Evolutionary conservation across 495 filamentous ascomycete genomes (phyloP).

Genomic region (Geopyxis carbonaria): DNA sequence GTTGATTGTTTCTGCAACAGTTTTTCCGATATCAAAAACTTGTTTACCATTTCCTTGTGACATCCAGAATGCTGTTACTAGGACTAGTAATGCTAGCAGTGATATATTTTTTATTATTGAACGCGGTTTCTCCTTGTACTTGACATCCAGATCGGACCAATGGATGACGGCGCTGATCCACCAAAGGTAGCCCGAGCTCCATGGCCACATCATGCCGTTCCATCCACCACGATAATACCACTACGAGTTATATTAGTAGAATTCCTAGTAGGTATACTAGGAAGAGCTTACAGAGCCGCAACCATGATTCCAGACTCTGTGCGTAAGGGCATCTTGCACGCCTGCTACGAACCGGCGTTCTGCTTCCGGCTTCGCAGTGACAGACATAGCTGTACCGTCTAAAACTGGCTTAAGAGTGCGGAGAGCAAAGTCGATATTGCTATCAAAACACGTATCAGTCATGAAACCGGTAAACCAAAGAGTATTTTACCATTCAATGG

Average conservation of each 20-base stretch:
- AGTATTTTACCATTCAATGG: conserved; percentile 33
- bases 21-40: no score
- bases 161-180: no score
- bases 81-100: no score
- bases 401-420: conserved; percentile 37
- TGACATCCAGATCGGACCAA: no score
- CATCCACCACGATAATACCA: conserved; percentile 21
- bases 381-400: conserved; percentile 26
- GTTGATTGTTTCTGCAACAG: no score
- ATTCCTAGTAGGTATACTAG: conserved; percentile 12
- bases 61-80: no score
- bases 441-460: neutral
- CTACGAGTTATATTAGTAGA: conserved; percentile 22
- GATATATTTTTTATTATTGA: no score
- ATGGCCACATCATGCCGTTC: conserved; percentile 36
- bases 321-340: conserved; percentile 29
- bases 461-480: conserved; percentile 19
- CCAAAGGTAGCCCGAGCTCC: conserved; percentile 27
- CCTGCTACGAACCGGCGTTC: conserved; percentile 29
- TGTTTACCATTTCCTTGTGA: no score
- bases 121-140: no score
- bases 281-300: conserved; percentile 20
- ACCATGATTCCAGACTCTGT: conserved; percentile 32
- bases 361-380: conserved; percentile 28
- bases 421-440: conserved; percentile 32